A percentile compares a stretch with the other conserved stretches of the same genome.
Conservation (phyloP, 352 stramenopile species). For the Lagenidium sp. region DNA sequence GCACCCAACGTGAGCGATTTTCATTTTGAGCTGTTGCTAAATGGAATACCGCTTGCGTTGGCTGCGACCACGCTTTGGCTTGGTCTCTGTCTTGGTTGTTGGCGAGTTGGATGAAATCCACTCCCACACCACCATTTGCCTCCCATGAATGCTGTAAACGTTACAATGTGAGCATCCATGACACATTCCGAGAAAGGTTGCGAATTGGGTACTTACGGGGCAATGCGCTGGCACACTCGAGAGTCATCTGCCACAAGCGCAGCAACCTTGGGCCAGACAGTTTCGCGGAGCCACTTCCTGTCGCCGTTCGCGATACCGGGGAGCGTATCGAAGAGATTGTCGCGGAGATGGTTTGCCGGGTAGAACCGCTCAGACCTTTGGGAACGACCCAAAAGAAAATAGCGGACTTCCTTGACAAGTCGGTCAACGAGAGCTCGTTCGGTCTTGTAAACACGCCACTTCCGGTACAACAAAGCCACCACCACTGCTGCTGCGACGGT, state of each 20-base stretch:
- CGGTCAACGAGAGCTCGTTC: slow-evolving; percentile 44
- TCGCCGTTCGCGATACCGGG: slow-evolving; percentile 21
- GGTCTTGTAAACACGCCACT: slow-evolving; percentile 28
- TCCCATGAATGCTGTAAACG: slow-evolving; percentile 13
- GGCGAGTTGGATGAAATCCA: slow-evolving; percentile 45
- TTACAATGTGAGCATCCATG: no score
- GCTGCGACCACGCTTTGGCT: slow-evolving; percentile 1
- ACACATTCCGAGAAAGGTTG: no score
- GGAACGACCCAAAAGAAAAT: slow-evolving; percentile 38
- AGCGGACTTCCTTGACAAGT: slow-evolving; percentile 63
- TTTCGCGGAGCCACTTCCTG: slow-evolving; percentile 38
- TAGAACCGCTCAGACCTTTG: slow-evolving; percentile 30
- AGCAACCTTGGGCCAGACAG: slow-evolving; percentile 49
- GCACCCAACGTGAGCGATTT: no score
- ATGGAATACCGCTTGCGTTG: slow-evolving; percentile 16
- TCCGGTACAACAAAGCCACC: slow-evolving; percentile 21
- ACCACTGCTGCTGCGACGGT: slow-evolving; percentile 21
- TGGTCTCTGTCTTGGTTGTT: slow-evolving; percentile 12
- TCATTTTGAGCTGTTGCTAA: no score
- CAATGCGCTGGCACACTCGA: slow-evolving; percentile 25
- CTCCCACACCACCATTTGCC: slow-evolving; percentile 48
- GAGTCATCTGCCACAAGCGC: slow-evolving; percentile 48
- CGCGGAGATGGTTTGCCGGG: slow-evolving; percentile 41
- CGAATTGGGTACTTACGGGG: slow-evolving; percentile 34
- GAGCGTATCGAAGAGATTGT: slow-evolving; percentile 44